Conservation (phyloP, 2,329 filamentous ascomycete genomes). For the Penicillium sp. region DNA sequence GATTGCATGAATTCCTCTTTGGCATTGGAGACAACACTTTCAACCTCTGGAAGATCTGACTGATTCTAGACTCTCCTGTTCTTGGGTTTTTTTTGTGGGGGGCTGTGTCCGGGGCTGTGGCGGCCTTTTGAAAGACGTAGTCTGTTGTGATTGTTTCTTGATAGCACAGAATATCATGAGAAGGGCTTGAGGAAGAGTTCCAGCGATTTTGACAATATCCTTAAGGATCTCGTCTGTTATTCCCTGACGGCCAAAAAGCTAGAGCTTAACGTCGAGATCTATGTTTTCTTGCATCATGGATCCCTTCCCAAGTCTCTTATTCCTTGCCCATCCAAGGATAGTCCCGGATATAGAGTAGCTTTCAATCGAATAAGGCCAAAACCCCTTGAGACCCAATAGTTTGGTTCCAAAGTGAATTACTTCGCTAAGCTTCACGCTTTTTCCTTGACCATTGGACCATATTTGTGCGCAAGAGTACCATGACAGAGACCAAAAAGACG, state of each 20-base stretch:
- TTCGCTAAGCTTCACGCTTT: not conserved
- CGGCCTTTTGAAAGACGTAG: not conserved
- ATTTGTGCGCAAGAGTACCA: not conserved
- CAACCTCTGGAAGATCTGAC: not conserved
- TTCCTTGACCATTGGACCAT: not conserved
- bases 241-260: not conserved
- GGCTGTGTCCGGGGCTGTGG: not conserved
- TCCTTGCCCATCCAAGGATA: not conserved
- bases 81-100: not conserved
- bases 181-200: not conserved
- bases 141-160: not conserved
- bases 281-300: not conserved
- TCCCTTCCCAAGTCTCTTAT: not conserved
- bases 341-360: not conserved
- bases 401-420: not conserved
- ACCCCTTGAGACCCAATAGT: not conserved
- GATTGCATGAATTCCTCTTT: not conserved
- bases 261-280: not conserved
- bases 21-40: not conserved
- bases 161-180: not conserved
- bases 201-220: not conserved
- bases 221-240: not conserved
- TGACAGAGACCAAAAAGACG: not conserved
- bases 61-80: not conserved
- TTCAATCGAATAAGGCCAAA: not conserved